These are phyloP conservation scores for Allantophomopsis cytisporea DNA, from an alignment of 2,329 filamentous ascomycete species.

Conservation along the genomic window DNA sequence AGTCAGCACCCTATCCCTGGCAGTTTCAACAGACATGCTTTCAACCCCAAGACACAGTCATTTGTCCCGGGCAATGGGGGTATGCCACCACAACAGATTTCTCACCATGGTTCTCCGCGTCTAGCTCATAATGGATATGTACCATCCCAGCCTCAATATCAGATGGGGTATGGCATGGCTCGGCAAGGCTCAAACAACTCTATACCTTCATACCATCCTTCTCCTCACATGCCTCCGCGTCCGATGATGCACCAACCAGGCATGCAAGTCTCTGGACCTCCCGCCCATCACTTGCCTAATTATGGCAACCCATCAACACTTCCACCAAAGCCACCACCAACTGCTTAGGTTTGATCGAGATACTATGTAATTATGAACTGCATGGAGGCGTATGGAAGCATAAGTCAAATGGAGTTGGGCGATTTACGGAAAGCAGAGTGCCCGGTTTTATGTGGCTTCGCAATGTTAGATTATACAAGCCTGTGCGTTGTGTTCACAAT, in stretches of 20 bases:
- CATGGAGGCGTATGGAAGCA: no score
- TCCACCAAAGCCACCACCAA: conserved; percentile 37
- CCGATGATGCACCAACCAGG: conserved; percentile 18
- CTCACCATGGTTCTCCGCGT: conserved; percentile 21
- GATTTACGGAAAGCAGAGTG: no score
- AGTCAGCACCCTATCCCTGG: conserved; percentile 74
- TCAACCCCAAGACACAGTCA: conserved; percentile 89
- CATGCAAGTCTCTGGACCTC: conserved; percentile 15
- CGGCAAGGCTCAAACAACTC: conserved; percentile 21
- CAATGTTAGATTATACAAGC: no score
- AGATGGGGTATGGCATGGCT: conserved; percentile 20
- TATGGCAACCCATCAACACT: conserved; percentile 38
- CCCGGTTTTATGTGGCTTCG: no score
- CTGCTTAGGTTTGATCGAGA: conserved; percentile 10
- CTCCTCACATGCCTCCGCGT: conserved; percentile 19
- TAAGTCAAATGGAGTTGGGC: no score
- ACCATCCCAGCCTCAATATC: conserved; percentile 16
- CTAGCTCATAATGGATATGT: conserved; percentile 25
- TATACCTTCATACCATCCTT: conserved; percentile 20
- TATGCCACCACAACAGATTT: conserved; percentile 26
- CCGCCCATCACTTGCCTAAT: conserved; percentile 36
- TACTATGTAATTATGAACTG: no score
- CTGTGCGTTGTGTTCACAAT: no score
- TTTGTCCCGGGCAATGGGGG: conserved; percentile 60
- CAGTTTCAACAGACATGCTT: conserved; percentile 71